Evolutionary conservation across 2,329 filamentous ascomycete genomes (phyloP), one percentile per base, ranked within the genome.

Genomic region (Paraconiothyrium sp.): DNA sequence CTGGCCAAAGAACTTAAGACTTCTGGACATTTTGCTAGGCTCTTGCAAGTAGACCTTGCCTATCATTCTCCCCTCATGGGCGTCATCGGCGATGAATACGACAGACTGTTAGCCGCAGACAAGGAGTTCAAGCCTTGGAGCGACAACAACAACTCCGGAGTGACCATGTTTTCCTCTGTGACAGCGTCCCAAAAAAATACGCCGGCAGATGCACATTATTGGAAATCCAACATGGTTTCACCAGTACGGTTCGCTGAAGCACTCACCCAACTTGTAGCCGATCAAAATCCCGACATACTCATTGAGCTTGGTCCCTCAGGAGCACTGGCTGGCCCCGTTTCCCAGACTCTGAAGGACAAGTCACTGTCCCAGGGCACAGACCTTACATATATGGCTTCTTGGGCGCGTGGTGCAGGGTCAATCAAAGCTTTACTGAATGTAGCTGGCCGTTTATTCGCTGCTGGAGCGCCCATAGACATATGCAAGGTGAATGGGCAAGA

Each of bases 301-400:
- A 63, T 72, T 32, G 69, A 72, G 52, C 56, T 72, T 27, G 69
- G 68, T 6, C 69, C 69, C 6, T 52, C 35, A 32, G 52, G 46
- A 24, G 69, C 68, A 2, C 58, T 71, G 4, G 51, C 63, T n/a
- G 68, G 57, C 2, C 57, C 57, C 16, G 27, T 58, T 11, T 35
- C 48, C 16, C 47, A 58, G n/a, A 58, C 20, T 6, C 13, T n/a
- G 14, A 43, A 43, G n/a, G 39, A 41, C 22, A 20, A 20, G 20
- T 20, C 20, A 20, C 20, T 20, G 20, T 20, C 20, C 20, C 20
- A 20, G 20, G 20, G 20, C 20, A 20, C 20, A 20, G 20, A 20
- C 20, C 20, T 20, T 20, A 20, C 20, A 20, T 20, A 20, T 20
- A 20, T 20, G 20, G 20, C 20, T 20, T 20, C 20, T 20, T 20